Evolutionary conservation across 202 grass and related monocot species (phyloP), one percentile per base, ranked within the genome.

Genomic region (Musa balbisiana): DNA sequence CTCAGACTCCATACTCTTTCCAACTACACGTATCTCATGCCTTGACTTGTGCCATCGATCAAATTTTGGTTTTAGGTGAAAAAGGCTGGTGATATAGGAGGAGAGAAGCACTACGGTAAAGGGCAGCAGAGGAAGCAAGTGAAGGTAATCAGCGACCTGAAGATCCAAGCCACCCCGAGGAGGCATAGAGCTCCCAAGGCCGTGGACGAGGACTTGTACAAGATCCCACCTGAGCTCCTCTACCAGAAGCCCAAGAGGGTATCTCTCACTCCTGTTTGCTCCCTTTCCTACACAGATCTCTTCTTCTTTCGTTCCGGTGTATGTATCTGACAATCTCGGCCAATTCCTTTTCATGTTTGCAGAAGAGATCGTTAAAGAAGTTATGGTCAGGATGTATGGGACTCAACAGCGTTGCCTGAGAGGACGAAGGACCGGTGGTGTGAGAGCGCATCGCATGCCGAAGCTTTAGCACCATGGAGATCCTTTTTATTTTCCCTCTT

Each of bases 341-440:
- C 33, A 16, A 11, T 65, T 65, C 17, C 9, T 67, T 3, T 17
- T 10, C 11, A 3, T 29, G 63, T 24, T 49, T 70, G 43, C 67
- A 70, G 67, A 70, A 70, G 67, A 21, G 43, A 16, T 21, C 17
- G 67, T n/a, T 70, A 49, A 70, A 20, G 67, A 70, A 51, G 19
- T 21, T 70, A 49, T 70, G 67, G 67, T 70, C 67, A 10, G 67
- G 67, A 51, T 70, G 67, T n/a, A 70, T 70, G 67, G 67, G 67
- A n/a, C 67, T 70, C 16, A 70, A 70, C 49, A 51, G 67, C 49
- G 64, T 67, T 26, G 64, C 24, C 6, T 67, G 15, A 43, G 64
- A 22, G 33, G 25, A 10, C 22, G n/a, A 23, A 22, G 2, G 33
- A 43, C 33, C 33, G n/a, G 25, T 23, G 62, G n/a, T 2, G 56